These are phyloP conservation scores for Lactarius pseudohatsudake DNA, from an alignment of 768 basidiomycete species.

Conservation along the genomic window DNA sequence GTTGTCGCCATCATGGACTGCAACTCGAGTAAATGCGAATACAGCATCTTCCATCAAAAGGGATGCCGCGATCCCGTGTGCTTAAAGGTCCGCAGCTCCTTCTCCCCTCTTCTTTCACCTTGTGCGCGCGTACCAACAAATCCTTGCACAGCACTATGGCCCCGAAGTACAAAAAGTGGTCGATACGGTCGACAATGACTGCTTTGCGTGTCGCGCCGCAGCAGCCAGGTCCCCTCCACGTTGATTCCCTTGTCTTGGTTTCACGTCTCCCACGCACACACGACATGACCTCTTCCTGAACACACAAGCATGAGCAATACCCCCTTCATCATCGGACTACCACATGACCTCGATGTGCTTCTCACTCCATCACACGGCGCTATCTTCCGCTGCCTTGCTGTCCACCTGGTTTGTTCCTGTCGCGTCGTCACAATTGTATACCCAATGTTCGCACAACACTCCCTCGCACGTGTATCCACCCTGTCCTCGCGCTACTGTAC, in stretches of 20 bases:
- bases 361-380: constrained; percentile 16
- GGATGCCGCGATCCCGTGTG: constrained; percentile 56
- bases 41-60: constrained; percentile 58
- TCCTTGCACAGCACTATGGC: constrained; percentile 56
- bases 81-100: constrained; percentile 47
- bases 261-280: background rate
- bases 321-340: constrained; percentile 18
- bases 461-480: constrained; percentile 22
- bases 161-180: constrained; percentile 66
- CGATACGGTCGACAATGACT: constrained; percentile 70
- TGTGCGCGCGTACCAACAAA: background rate
- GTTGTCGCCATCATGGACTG: constrained; percentile 77
- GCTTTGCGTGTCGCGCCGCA: constrained; percentile 67
- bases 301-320: constrained; percentile 18
- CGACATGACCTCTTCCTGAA: background rate
- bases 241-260: constrained; percentile 1
- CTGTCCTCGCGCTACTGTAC: constrained; percentile 23
- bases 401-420: constrained; percentile 6
- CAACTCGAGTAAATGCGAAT: constrained; percentile 60
- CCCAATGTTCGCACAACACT: constrained; percentile 20
- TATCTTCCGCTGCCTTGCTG: constrained; percentile 7
- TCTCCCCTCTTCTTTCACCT: background rate
- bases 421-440: constrained; percentile 27
- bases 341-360: constrained; percentile 9
- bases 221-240: constrained; percentile 36